These are phyloP conservation scores for Phytophthora megakarya DNA, from an alignment of 352 stramenopile genomes.

Conservation along the genomic window DNA sequence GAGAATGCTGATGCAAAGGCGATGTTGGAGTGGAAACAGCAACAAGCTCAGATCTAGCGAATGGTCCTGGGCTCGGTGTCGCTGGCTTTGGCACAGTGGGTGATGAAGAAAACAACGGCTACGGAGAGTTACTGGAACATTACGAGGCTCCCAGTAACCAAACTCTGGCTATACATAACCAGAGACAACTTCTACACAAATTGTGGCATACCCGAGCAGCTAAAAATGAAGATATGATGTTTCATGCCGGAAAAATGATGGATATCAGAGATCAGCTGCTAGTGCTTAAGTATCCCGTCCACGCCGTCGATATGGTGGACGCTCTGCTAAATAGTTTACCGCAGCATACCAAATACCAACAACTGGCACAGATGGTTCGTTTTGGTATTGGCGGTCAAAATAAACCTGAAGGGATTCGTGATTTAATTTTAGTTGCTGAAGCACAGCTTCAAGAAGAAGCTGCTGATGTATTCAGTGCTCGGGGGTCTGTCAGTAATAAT, in stretches of 20 bases:
- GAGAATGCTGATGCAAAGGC: too few relatives aligned
- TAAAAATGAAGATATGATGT: constrained; percentile 1
- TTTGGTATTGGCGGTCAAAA: not conserved
- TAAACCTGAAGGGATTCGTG: not conserved
- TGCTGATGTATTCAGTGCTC: not conserved
- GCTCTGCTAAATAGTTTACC: constrained; percentile 5
- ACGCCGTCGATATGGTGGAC: constrained; percentile 13
- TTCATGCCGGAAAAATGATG: constrained; percentile 5
- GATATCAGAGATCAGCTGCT: not conserved
- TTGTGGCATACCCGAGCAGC: not conserved
- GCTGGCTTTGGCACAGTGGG: too few relatives aligned
- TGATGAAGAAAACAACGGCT: too few relatives aligned
- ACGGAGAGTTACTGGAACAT: too few relatives aligned
- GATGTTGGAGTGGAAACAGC: constrained; percentile 18
- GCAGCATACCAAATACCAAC: constrained; percentile 1
- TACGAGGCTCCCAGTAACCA: too few relatives aligned
- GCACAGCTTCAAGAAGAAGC: not conserved
- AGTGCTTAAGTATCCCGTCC: not conserved
- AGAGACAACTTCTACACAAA: constrained; percentile 2
- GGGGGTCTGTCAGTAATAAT: not conserved
- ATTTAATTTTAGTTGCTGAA: not conserved
- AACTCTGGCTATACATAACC: too few relatives aligned
- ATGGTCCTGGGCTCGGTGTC: constrained; percentile 3
- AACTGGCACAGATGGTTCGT: not conserved
- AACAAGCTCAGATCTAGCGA: not conserved